Percentiles rank a stretch among this genome's conserved stretches.
Conservation (phyloP, 1,284 basidiomycete genomes). For the Fomitiporia mediterranea region DNA sequence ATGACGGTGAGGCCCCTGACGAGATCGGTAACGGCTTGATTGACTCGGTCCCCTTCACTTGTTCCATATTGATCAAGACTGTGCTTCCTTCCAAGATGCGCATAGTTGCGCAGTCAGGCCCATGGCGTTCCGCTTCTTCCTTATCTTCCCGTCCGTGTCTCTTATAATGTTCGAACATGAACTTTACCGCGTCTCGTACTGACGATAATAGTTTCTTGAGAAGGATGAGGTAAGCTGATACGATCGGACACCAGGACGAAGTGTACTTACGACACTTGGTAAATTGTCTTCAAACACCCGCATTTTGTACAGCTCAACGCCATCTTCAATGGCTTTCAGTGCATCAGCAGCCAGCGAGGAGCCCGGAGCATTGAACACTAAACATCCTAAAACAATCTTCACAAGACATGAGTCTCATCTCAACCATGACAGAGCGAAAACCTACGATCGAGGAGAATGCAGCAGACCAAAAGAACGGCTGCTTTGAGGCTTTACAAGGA, state of each 20-base stretch:
- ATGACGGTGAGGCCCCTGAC: not conserved
- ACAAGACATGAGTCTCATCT: not conserved
- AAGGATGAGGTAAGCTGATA: not conserved
- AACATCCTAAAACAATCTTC: slow-evolving; percentile 17
- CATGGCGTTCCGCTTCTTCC: slow-evolving; percentile 1
- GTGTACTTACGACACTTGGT: slow-evolving; percentile 6
- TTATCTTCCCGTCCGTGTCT: not conserved
- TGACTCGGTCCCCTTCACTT: not conserved
- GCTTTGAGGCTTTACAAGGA: slow-evolving; percentile 31
- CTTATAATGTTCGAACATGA: slow-evolving; percentile 11
- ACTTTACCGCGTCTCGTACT: slow-evolving; percentile 6
- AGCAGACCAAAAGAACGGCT: slow-evolving; percentile 52
- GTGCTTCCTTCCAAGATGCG: slow-evolving; percentile 14
- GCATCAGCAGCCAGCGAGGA: slow-evolving; percentile 13
- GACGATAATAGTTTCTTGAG: slow-evolving; percentile 12
- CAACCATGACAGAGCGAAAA: slow-evolving; percentile 1
- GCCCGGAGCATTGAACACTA: slow-evolving; percentile 16
- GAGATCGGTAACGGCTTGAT: not conserved
- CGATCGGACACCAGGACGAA: not conserved
- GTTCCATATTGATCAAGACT: slow-evolving; percentile 14
- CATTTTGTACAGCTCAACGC: slow-evolving; percentile 15
- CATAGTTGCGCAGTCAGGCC: slow-evolving; percentile 12
- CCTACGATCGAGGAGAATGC: slow-evolving; percentile 47
- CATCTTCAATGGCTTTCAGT: slow-evolving; percentile 13
- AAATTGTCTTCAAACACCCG: slow-evolving; percentile 6